Conservation (phyloP, 2,329 filamentous ascomycete genomes). For the Plectosphaerella sp. region DNA sequence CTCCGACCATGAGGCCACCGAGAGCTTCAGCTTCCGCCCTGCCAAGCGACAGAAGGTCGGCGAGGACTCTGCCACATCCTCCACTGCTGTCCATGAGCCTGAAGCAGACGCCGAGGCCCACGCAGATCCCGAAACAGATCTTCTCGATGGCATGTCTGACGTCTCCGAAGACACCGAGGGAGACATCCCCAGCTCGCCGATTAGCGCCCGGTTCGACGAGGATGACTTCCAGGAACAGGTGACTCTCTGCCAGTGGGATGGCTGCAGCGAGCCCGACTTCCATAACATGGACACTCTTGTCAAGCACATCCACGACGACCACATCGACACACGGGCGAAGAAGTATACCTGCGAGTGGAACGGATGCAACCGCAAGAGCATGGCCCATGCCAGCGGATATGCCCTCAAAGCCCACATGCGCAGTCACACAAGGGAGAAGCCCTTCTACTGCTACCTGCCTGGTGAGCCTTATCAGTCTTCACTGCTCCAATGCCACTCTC, state of each 20-base stretch:
- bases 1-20: slow-evolving; percentile 11
- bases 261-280: slow-evolving; percentile 65
- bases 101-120: slow-evolving; percentile 27
- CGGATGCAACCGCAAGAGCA: slow-evolving; percentile 81
- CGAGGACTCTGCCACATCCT: slow-evolving; percentile 34
- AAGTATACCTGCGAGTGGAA: slow-evolving; percentile 99
- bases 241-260: slow-evolving; percentile 73
- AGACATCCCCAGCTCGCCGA: slow-evolving; percentile 70
- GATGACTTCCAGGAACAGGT: slow-evolving; percentile 75
- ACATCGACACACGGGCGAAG: slow-evolving; percentile 89
- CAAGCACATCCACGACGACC: slow-evolving; percentile 83
- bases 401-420: slow-evolving; percentile 96
- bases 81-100: slow-evolving; percentile 29
- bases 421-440: slow-evolving; percentile 96
- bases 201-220: slow-evolving; percentile 64
- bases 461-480: slow-evolving; percentile 48
- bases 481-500: neutral
- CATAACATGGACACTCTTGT: slow-evolving; percentile 79
- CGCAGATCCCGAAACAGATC: slow-evolving; percentile 42
- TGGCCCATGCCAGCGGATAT: slow-evolving; percentile 92
- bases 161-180: slow-evolving; percentile 90
- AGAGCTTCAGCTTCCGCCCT: slow-evolving; percentile 21
- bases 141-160: slow-evolving; percentile 58
- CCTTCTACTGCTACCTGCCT: slow-evolving; percentile 92
- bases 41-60: slow-evolving; percentile 30